Evolutionary conservation across 129 eudicot genomes (phyloP), one percentile per base, ranked within the genome.

Genomic region (Flaveria brownii): DNA sequence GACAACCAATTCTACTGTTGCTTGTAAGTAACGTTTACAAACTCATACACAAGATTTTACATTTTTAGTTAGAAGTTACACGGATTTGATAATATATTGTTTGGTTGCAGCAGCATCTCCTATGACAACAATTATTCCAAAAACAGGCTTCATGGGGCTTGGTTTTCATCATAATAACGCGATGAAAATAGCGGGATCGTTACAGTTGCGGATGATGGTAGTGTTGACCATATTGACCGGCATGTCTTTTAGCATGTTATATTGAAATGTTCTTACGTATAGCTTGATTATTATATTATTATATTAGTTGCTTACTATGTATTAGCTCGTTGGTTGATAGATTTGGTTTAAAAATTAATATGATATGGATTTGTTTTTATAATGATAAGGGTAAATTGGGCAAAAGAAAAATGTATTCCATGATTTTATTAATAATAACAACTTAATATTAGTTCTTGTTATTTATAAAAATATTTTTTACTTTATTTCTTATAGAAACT

Each of bases 1-100:
- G 1, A 57, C 56, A 56, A 55, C 76, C 74, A 80, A 80, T 46
- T 18, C 76, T 22, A 80, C 80, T 0, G 65, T 67, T 67, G 84
- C 84, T 74, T 67, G 84, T 68, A 68, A 80, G 84, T 73, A 67
- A 72, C 45, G 5, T n/a, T 45, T 57, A 57, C 33, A 77, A 77
- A 33, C 20, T 41, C 41, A 6, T 9, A 47, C 2, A 42, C 1
- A n/a, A 17, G 9, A 68, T 15, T 18, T n/a, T 0, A 8, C 25
- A 13, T 71, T 17, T 11, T 25, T 6, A 47, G 25, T 14, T 70
- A 47, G 25, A 12, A 41, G 74, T 66, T 8, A 33, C 2, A 45
- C 26, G 3, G 5, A 62, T 28, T 6, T 33, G 64, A 63, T 49
- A 64, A 47, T 54, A 36, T 9, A 9, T 30, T 66, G 14, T 54